Conservation (phyloP, 2,329 filamentous ascomycete species). For the Tolypocladium ovalisporum region DNA sequence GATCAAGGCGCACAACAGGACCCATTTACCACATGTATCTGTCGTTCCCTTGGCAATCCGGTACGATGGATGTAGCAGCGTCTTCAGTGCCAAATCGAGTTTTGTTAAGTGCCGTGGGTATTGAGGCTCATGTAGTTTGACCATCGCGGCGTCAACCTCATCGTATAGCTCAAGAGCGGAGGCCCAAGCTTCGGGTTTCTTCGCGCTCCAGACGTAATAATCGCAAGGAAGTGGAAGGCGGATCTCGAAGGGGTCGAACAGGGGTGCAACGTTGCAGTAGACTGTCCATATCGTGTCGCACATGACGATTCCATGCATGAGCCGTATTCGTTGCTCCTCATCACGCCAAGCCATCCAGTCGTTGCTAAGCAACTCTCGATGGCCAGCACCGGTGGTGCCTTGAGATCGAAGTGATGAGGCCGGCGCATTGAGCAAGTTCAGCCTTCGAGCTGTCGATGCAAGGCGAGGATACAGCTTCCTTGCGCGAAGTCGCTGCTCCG, state of each 20-base stretch:
- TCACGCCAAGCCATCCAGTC: constrained; percentile 59
- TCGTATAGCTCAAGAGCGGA: neutral
- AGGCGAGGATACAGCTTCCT: constrained; percentile 47
- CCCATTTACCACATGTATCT: neutral
- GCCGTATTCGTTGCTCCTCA: constrained; percentile 56
- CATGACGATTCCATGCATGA: constrained; percentile 55
- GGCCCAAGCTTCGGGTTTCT: constrained; percentile 46
- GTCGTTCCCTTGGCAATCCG: neutral
- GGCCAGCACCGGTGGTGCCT: constrained; percentile 4
- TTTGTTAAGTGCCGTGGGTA: constrained; percentile 56
- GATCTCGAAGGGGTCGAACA: constrained; percentile 54
- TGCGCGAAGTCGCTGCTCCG: constrained; percentile 52
- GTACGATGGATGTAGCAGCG: constrained; percentile 43
- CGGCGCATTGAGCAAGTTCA: constrained; percentile 44
- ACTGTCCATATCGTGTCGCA: constrained; percentile 55
- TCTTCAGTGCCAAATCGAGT: constrained; percentile 48
- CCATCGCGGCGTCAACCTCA: neutral
- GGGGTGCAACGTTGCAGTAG: constrained; percentile 58
- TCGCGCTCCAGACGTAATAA: constrained; percentile 64
- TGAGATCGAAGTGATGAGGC: neutral
- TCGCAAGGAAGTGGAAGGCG: constrained; percentile 59
- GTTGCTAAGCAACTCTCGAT: constrained; percentile 40
- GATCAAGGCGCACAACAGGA: neutral
- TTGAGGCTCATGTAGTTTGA: constrained; percentile 19
- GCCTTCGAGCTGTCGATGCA: constrained; percentile 43